Evolutionary conservation across 2,329 filamentous ascomycete genomes (phyloP), one percentile per base, ranked within the genome.

Genomic region (Colletotrichum sublineola): DNA sequence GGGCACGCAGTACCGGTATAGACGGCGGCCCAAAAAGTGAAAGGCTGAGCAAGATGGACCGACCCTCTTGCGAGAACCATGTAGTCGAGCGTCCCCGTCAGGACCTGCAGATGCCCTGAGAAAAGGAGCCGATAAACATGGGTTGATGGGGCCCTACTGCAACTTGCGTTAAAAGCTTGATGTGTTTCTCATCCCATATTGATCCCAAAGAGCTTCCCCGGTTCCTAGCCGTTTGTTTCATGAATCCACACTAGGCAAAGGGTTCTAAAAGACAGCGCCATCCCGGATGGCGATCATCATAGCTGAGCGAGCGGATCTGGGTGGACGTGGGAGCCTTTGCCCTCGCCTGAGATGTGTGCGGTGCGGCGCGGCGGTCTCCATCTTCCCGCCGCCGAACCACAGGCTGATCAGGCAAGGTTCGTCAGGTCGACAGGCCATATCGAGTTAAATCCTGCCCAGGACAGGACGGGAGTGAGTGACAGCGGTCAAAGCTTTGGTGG

Each of bases 221-320:
- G 50, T 33, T 38, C 46, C 66, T 33, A 20, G 70, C 66, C 60
- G 55, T 60, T 56, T 40, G 66, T 73, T 73, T 70, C 70, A 73
- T 61, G 29, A 61, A 50, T 29, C 53, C 60, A 64, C 56, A 71
- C 56, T 50, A 33, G 66, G 66, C 66, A 55, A 69, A 69, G 66
- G 50, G 61, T 56, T 64, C 29, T 14, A 65, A 56, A 29, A 65
- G 60, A 69, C 61, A 60, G 70, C 70, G 60, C 60, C 60, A 73
- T 73, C 70, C 60, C 55, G 55, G 67, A 55, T 50, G 70, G 14
- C 48, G 70, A 73, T 70, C 70, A 63, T 36, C 40, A 63, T 64
- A 61, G 61, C 70, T 70, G 66, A 70, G 70, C 61, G 20, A 68
- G n/a, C 33, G 18, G n/a, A 61, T 63, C 57, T 40, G n/a, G 33